phyloP scores from a whole-genome alignment of 305 asterid genomes.

The Euphrasia arctica region DNA sequence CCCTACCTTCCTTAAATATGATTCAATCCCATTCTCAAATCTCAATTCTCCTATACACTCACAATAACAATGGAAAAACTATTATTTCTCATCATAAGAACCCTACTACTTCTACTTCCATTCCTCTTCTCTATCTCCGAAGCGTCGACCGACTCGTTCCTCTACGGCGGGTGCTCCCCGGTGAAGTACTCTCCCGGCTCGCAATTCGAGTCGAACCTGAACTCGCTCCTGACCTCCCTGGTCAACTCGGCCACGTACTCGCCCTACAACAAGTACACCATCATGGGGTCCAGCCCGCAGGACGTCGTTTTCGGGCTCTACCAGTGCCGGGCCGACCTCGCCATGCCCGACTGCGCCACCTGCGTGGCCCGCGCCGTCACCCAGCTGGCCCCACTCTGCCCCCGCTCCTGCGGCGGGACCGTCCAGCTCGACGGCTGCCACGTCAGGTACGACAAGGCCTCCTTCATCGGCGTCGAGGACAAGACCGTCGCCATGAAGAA shows the following conservation, averaged over 20 bases:
- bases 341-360: conserved; percentile 88
- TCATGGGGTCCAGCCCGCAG: conserved; percentile 58
- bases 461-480: conserved; percentile 75
- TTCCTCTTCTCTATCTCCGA: not conserved
- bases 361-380: conserved; percentile 74
- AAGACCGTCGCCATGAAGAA: conserved; percentile 73
- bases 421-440: conserved; percentile 81
- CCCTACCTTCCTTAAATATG: no score
- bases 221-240: conserved; percentile 74
- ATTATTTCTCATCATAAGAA: no score
- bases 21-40: no score
- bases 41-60: no score
- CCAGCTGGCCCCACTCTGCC: conserved; percentile 49
- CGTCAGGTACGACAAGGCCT: conserved; percentile 66
- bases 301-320: conserved; percentile 67
- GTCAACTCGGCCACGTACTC: conserved; percentile 91
- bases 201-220: conserved; percentile 65
- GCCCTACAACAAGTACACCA: conserved; percentile 74
- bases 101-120: no score
- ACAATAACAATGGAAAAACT: no score
- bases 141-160: conserved; percentile 45
- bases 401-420: conserved; percentile 68
- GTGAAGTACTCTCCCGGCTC: conserved; percentile 55
- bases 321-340: conserved; percentile 82
- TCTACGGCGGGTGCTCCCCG: conserved; percentile 82